Evolutionary conservation across 2,329 filamentous ascomycete species (phyloP).

Genomic region (Pseudocercospora pini-densiflorae): DNA sequence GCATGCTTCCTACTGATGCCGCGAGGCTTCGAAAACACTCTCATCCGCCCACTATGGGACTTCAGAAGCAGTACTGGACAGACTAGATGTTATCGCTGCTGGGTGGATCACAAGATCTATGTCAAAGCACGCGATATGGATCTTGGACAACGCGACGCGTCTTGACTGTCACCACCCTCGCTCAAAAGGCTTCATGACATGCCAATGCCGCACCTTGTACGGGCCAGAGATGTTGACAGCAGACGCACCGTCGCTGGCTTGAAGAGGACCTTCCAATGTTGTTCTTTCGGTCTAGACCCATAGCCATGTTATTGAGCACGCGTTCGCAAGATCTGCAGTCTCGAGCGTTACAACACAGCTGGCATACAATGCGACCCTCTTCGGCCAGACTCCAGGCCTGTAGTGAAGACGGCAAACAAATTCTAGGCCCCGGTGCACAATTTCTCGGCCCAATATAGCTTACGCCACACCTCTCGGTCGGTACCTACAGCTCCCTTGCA

Average conservation of each 20-base stretch:
- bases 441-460: conserved; percentile 3
- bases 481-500: not conserved
- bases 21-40: not conserved
- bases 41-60: not conserved
- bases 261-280: not conserved
- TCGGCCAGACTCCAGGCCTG: not conserved
- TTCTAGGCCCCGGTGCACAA: conserved; percentile 1
- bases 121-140: not conserved
- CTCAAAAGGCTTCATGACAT: not conserved
- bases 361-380: not conserved
- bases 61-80: not conserved
- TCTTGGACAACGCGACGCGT: not conserved
- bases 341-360: not conserved
- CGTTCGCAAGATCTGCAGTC: not conserved
- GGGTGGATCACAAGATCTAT: not conserved
- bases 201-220: not conserved
- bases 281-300: not conserved
- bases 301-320: not conserved
- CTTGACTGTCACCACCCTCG: too few relatives aligned
- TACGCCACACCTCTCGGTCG: not conserved
- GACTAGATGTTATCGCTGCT: not conserved
- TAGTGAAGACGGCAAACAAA: not conserved
- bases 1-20: not conserved
- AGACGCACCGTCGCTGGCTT: not conserved
- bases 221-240: too few relatives aligned